Evolutionary conservation across 345 rosid species (phyloP).

Genomic region (Camelina laxa): DNA sequence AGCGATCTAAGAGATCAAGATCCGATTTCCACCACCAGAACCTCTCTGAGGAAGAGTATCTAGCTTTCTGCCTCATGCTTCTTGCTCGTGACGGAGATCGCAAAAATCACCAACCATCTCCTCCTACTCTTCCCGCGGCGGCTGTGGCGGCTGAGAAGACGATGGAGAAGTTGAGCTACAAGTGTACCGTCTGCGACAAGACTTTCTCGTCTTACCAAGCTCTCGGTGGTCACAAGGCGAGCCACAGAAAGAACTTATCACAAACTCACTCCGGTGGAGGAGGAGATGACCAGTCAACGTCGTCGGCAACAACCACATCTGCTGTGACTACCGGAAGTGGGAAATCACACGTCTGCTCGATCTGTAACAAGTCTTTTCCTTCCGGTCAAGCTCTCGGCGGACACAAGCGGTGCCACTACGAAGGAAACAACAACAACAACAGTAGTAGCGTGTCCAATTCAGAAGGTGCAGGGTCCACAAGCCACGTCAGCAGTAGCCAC

Average conservation of each 20-base stretch:
- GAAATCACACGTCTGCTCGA: slow-evolving; percentile 58
- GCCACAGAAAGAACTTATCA: slow-evolving; percentile 49
- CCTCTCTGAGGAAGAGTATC: slow-evolving; percentile 53
- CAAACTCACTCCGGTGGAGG: slow-evolving; percentile 35
- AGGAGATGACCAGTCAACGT: slow-evolving; percentile 39
- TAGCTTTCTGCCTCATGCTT: slow-evolving; percentile 57
- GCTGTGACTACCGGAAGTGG: slow-evolving; percentile 33
- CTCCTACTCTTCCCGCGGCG: slow-evolving; percentile 3
- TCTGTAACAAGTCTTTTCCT: slow-evolving; percentile 63
- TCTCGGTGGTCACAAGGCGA: slow-evolving; percentile 63
- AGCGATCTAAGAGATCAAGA: slow-evolving; percentile 56
- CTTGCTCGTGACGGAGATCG: slow-evolving; percentile 50
- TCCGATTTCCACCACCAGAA: slow-evolving; percentile 42
- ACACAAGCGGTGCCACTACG: slow-evolving; percentile 78
- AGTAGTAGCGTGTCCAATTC: slow-evolving; percentile 50
- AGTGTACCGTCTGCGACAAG: slow-evolving; percentile 58
- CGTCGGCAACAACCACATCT: slow-evolving; percentile 22
- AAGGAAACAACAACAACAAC: slow-evolving; percentile 44
- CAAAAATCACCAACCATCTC: slow-evolving; percentile 28
- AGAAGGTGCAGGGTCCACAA: slow-evolving; percentile 65
- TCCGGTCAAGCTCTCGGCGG: slow-evolving; percentile 86
- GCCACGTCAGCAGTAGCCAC: slow-evolving; percentile 57
- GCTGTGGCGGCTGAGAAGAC: slow-evolving; percentile 5
- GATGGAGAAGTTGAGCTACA: slow-evolving; percentile 43
- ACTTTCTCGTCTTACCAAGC: slow-evolving; percentile 59